phyloP scores from a whole-genome alignment of 2,329 filamentous ascomycete species.

The Penicillium sp. region DNA sequence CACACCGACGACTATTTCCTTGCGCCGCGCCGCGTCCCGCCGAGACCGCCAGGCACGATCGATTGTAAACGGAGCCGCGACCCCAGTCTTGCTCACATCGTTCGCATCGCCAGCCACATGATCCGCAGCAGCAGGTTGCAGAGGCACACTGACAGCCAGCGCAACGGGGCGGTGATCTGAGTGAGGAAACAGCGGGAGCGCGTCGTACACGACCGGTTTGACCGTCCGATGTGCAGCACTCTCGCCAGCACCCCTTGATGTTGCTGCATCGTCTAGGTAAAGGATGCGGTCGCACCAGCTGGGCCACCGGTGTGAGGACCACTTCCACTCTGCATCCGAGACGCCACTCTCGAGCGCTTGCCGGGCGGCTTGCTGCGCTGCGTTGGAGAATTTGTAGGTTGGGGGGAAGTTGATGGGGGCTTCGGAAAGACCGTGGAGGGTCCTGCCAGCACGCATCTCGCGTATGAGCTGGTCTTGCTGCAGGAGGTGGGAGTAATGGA shows the following conservation, averaged over 20 bases:
- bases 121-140: conserved; percentile 45
- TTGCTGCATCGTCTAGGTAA: conserved; percentile 67
- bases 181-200: conserved; percentile 76
- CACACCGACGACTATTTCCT: conserved; percentile 64
- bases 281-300: conserved; percentile 93
- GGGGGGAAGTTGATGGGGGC: conserved; percentile 77
- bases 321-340: conserved; percentile 62
- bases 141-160: conserved; percentile 68
- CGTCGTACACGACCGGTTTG: conserved; percentile 66
- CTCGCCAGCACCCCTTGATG: conserved; percentile 52
- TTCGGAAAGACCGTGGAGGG: conserved; percentile 78
- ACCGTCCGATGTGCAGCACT: conserved; percentile 41
- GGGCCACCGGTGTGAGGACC: conserved; percentile 82
- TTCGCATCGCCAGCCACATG: conserved; percentile 18
- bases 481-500: conserved; percentile 70
- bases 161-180: conserved; percentile 89
- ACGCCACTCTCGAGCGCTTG: conserved; percentile 27
- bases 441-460: conserved; percentile 69
- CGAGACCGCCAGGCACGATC: conserved; percentile 60
- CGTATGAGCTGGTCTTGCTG: conserved; percentile 75
- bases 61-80: conserved; percentile 60
- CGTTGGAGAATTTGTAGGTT: conserved; percentile 82
- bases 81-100: conserved; percentile 39
- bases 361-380: conserved; percentile 45
- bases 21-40: conserved; percentile 57